phyloP scores from a whole-genome alignment of 1,139 yeast genomes.

The Taiozyma sp. region DNA sequence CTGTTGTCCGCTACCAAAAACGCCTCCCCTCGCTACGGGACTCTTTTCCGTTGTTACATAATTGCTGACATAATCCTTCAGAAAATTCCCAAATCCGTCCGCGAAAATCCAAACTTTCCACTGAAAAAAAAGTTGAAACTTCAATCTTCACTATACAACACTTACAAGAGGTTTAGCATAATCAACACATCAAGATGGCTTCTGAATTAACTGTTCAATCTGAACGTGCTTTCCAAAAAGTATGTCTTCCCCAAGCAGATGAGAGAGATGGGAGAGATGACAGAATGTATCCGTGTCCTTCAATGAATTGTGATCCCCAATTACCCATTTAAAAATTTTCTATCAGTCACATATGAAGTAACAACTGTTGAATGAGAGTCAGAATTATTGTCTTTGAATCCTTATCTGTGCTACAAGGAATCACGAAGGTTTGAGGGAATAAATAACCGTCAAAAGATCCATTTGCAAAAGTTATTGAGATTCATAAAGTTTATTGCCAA shows the following conservation, averaged over 20 bases:
- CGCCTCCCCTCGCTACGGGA: neutral
- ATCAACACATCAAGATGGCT: constrained; percentile 63
- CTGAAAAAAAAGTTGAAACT: constrained; percentile 2
- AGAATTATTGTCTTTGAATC: neutral
- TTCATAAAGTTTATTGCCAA: too few relatives aligned
- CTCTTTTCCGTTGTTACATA: neutral
- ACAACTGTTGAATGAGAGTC: neutral
- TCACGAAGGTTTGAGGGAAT: neutral
- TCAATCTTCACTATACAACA: constrained; percentile 7
- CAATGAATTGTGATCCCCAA: neutral
- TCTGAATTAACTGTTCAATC: constrained; percentile 99
- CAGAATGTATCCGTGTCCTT: neutral
- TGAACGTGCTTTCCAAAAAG: constrained; percentile 99
- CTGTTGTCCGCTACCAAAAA: neutral
- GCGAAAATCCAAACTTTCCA: neutral
- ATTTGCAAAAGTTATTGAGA: neutral
- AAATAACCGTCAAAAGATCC: neutral
- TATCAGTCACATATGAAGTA: neutral
- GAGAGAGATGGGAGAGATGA: neutral
- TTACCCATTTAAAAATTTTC: neutral
- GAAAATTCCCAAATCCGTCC: neutral
- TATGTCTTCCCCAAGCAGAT: constrained; percentile 38
- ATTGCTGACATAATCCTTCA: neutral
- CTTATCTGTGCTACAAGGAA: neutral
- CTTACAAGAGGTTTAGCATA: neutral